Base-by-base conservation (phyloP, 2,329 filamentous ascomycete genomes). In the Sclerotinia subarctica region DNA sequence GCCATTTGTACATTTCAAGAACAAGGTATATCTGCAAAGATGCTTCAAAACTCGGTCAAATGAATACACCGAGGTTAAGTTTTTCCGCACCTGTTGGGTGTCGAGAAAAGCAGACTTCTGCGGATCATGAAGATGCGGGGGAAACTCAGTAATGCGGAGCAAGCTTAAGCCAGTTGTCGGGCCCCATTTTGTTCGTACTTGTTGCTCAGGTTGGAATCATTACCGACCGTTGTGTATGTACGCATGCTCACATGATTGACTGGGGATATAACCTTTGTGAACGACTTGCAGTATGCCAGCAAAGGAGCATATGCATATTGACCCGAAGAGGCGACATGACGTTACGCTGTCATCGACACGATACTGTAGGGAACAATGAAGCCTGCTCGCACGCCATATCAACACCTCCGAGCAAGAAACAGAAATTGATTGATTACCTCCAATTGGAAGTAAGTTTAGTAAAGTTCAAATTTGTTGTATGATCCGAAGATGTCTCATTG, bases 1-100 rank as follows among this genome's bases (percentile, higher is more conserved):
- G 32, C 29, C 59, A 63, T 63, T 63, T 63, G 59, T 51, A 63
- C 58, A 21, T 26, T 51, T 26, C 15, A 19, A n/a, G 32, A 51
- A 38, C 59, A 26, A 49, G 46, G 15, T 19, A 6, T 21, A 51
- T 24, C 58, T 49, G 44, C 15, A 49, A 38, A 32, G 17, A 51
- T 44, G 42, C n/a, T 38, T 21, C 35, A 29, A 32, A 42, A 62
- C 56, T 70, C 47, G 66, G 63, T 51, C 46, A 44, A 42, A 63
- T 26, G 44, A 49, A 67, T 63, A 53, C 56, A 67, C 68, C 68
- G 68, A 69, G 57, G 29, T 35, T 35, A 17, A 57, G 32, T 59
- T 69, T 58, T 67, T 68, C 68, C 68, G 68, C 38, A 51, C 32
- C 64, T 58, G 68, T 56, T 62, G 52, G 52, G 59, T 68, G 46